These are phyloP conservation scores for Pseudocercospora vitis DNA, from an alignment of 2,329 filamentous ascomycete genomes.

Conservation along the genomic window DNA sequence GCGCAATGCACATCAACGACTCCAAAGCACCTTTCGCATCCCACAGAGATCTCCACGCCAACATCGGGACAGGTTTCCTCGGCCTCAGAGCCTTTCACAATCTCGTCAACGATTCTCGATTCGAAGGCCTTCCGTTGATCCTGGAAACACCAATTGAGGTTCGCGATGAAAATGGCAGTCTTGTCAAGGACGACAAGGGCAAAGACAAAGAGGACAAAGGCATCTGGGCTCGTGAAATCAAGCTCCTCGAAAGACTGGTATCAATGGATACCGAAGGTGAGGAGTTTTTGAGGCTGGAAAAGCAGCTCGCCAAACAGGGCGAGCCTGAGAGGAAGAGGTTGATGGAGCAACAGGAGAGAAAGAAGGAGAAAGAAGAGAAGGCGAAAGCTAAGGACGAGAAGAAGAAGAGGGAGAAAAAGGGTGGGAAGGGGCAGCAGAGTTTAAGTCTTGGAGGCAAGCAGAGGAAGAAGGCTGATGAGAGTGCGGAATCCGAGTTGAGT, in stretches of 20 bases:
- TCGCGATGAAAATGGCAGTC: constrained; percentile 62
- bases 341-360: constrained; percentile 76
- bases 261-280: constrained; percentile 76
- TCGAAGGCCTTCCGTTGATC: constrained; percentile 82
- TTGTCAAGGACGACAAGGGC: constrained; percentile 41
- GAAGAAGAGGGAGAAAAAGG: constrained; percentile 29
- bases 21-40: constrained; percentile 85
- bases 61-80: constrained; percentile 92
- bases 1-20: constrained; percentile 89
- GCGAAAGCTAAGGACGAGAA: constrained; percentile 44
- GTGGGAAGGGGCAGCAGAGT: constrained; percentile 3
- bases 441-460: constrained; percentile 1
- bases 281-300: constrained; percentile 68
- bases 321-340: constrained; percentile 70
- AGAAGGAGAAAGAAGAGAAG: constrained; percentile 59
- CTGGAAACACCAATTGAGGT: constrained; percentile 92
- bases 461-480: neutral
- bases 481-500: neutral
- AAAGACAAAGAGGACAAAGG: constrained; percentile 70
- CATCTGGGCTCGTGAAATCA: constrained; percentile 92
- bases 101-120: constrained; percentile 76
- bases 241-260: constrained; percentile 83
- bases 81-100: constrained; percentile 88
- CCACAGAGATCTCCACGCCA: constrained; percentile 86
- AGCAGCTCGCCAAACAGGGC: constrained; percentile 66